A percentile compares a stretch with the other conserved stretches of the same genome.
Conservation (phyloP, 2,329 filamentous ascomycete species). For the Pseudocercospora cruenta region DNA sequence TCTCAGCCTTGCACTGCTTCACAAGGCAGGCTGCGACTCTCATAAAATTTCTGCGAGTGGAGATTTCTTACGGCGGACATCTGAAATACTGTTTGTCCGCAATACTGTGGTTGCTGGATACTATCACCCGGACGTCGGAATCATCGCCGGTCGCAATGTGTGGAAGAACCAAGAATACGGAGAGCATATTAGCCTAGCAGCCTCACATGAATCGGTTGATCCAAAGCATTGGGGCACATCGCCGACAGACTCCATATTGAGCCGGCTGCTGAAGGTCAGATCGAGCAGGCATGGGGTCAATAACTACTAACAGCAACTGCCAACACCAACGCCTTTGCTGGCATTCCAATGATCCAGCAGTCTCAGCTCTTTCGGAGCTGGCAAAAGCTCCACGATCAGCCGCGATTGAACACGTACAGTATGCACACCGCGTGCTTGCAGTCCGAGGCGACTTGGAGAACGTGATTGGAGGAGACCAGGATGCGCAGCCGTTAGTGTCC, state of each 20-base stretch:
- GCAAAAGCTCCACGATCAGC: neutral
- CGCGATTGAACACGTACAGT: too few species aligned
- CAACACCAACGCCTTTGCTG: neutral
- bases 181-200: neutral
- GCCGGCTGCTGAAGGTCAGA: neutral
- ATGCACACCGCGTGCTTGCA: too few species aligned
- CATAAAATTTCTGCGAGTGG: neutral
- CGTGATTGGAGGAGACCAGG: neutral
- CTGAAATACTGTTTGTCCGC: neutral
- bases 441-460: neutral
- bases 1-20: conserved; percentile 1
- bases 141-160: neutral
- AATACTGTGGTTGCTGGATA: neutral
- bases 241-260: neutral
- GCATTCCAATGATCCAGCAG: neutral
- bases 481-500: neutral
- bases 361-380: neutral
- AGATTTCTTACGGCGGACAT: neutral
- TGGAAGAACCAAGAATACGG: neutral
- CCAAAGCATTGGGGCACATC: neutral
- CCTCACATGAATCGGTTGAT: neutral
- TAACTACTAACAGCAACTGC: neutral
- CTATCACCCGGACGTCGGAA: neutral
- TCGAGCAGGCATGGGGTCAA: neutral
- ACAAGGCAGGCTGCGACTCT: neutral